A percentile compares a stretch with the other conserved stretches of the same genome.
Evolutionary conservation across 139 green algal species (phyloP).

Genomic region (Chlorella sp.): DNA sequence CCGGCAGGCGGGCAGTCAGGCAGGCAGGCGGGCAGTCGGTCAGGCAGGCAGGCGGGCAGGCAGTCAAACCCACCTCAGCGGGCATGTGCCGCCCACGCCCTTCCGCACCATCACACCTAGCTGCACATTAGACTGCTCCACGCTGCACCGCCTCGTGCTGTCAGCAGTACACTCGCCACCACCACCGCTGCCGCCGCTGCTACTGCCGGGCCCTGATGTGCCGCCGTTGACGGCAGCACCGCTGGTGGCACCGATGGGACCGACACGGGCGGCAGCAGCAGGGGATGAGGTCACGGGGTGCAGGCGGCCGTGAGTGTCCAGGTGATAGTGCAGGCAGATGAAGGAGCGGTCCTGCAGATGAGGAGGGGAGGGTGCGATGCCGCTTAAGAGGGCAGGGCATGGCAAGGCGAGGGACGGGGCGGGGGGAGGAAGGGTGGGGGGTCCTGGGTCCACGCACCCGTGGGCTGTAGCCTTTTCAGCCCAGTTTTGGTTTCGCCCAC

Average conservation of each 20-base stretch:
- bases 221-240: neutral
- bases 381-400: neutral
- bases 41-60: neutral
- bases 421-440: neutral
- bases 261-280: neutral
- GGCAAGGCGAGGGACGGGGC: neutral
- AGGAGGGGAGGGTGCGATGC: neutral
- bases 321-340: slow-evolving; percentile 55
- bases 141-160: neutral
- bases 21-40: neutral
- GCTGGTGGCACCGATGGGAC: neutral
- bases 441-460: neutral
- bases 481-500: no score
- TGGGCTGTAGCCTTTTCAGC: no score
- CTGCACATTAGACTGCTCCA: slow-evolving; percentile 49
- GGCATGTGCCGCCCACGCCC: slow-evolving; percentile 73
- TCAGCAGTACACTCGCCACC: neutral
- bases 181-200: no score
- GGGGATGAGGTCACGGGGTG: slow-evolving; percentile 11
- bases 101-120: slow-evolving; percentile 58
- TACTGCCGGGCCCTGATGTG: neutral
- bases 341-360: slow-evolving; percentile 44
- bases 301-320: slow-evolving; percentile 6
- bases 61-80: slow-evolving; percentile 26
- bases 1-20: neutral